Percentiles rank a stretch among this genome's conserved stretches.
phyloP scores from a whole-genome alignment of 768 basidiomycete genomes.

The Pleurotus eryngii region DNA sequence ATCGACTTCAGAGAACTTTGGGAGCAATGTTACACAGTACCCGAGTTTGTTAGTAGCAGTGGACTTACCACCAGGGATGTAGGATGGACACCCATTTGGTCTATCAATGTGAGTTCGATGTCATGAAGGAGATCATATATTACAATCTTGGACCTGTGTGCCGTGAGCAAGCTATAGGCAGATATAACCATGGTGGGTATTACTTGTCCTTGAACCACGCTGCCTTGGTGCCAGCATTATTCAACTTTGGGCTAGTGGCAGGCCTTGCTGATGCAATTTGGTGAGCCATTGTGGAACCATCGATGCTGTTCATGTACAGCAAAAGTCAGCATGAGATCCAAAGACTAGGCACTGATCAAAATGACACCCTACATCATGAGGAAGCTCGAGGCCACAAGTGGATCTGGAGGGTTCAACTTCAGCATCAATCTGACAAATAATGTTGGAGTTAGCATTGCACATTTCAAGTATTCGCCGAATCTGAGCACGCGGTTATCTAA shows the following conservation, averaged over 20 bases:
- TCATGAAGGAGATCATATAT: not conserved
- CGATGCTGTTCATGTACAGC: not conserved
- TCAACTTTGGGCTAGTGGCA: not conserved
- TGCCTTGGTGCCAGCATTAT: not conserved
- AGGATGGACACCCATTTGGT: not conserved
- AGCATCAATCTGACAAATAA: not conserved
- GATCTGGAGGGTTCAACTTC: not conserved
- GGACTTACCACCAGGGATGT: not conserved
- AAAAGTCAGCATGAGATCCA: not conserved
- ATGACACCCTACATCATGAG: not conserved
- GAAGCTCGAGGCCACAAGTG: not conserved
- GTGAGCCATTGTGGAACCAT: not conserved
- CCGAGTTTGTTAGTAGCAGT: not conserved
- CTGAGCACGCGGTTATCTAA: no score
- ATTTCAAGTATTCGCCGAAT: no score
- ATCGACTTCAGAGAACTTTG: not conserved
- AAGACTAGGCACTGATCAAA: not conserved
- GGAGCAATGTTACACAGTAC: not conserved
- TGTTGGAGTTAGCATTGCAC: no score
- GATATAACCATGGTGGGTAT: no score
- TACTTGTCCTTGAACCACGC: not conserved
- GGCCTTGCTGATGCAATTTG: not conserved
- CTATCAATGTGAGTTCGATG: not conserved
- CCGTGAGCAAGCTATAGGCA: no score
- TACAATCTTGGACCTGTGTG: not conserved